phyloP scores from a whole-genome alignment of 2,329 filamentous ascomycete species.

The Venturia aucupariae region DNA sequence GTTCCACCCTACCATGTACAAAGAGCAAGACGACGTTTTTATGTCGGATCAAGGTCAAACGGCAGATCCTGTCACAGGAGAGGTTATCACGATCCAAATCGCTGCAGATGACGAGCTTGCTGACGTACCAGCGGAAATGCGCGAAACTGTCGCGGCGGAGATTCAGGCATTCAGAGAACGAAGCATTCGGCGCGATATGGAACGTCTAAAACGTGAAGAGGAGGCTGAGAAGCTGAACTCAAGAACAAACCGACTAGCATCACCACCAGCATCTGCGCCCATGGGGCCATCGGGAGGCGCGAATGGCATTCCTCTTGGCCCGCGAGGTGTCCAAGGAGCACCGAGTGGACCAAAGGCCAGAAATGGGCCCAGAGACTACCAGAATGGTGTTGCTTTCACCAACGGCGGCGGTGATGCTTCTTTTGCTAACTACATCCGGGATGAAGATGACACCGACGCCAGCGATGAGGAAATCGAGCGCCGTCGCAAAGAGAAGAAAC shows the following conservation, averaged over 20 bases:
- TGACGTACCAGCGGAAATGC: slow-evolving; percentile 93
- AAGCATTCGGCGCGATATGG: slow-evolving; percentile 78
- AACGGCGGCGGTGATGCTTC: slow-evolving; percentile 46
- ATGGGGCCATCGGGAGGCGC: slow-evolving; percentile 53
- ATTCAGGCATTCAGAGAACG: slow-evolving; percentile 91
- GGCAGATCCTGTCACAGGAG: slow-evolving; percentile 48
- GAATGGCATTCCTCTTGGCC: slow-evolving; percentile 71
- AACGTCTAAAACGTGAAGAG: slow-evolving; percentile 79
- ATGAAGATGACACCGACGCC: slow-evolving; percentile 77
- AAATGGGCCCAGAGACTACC: slow-evolving; percentile 59
- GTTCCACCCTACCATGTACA: slow-evolving; percentile 49
- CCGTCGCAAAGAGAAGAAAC: slow-evolving; percentile 59
- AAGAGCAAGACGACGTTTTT: slow-evolving; percentile 54
- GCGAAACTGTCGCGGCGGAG: slow-evolving; percentile 86
- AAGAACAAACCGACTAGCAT: slow-evolving; percentile 42
- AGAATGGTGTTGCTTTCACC: slow-evolving; percentile 72
- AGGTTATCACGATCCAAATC: slow-evolving; percentile 83
- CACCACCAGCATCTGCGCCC: slow-evolving; percentile 54
- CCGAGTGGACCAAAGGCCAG: slow-evolving; percentile 64
- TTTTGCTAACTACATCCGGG: slow-evolving; percentile 28
- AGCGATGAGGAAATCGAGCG: slow-evolving; percentile 78
- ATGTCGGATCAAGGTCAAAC: slow-evolving; percentile 54
- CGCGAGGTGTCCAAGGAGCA: slow-evolving; percentile 61
- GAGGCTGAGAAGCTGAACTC: slow-evolving; percentile 70
- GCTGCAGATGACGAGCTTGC: slow-evolving; percentile 78